A percentile compares a stretch with the other conserved stretches of the same genome.
Conservation (phyloP, 495 filamentous ascomycete species). For the Penicillium arizonense region DNA sequence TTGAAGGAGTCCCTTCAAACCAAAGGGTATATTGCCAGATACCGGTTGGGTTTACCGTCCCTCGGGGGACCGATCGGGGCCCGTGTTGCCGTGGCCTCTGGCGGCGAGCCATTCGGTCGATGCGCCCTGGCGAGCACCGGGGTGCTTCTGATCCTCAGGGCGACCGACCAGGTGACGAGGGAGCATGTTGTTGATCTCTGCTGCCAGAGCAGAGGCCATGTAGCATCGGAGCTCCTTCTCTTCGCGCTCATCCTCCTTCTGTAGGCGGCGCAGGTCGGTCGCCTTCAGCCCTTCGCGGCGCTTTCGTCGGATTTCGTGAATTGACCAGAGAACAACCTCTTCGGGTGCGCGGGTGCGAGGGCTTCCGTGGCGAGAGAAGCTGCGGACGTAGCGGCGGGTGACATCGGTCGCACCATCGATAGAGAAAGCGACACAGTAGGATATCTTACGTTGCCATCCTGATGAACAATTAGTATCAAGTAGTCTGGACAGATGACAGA, state of each 20-base stretch:
- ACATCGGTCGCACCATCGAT: slow-evolving; percentile 95
- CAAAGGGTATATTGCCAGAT: slow-evolving; percentile 1
- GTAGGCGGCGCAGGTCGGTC: slow-evolving; percentile 73
- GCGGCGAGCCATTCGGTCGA: slow-evolving; percentile 63
- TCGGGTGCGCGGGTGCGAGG: slow-evolving; percentile 76
- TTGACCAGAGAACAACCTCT: slow-evolving; percentile 83
- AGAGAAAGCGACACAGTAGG: slow-evolving; percentile 96
- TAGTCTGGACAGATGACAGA: too few species aligned
- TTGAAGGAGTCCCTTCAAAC: slow-evolving; percentile 3
- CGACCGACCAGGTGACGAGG: slow-evolving; percentile 36
- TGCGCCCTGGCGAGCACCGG: slow-evolving; percentile 56
- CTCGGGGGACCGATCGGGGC: slow-evolving; percentile 35
- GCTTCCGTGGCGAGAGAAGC: slow-evolving; percentile 65
- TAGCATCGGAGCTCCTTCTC: slow-evolving; percentile 78
- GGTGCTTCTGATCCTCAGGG: slow-evolving; percentile 40
- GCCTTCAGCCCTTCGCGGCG: slow-evolving; percentile 77
- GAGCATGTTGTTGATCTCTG: slow-evolving; percentile 55
- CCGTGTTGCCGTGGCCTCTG: slow-evolving; percentile 45
- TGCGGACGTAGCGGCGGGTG: slow-evolving; percentile 91
- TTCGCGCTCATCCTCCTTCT: slow-evolving; percentile 87
- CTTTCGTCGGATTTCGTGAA: slow-evolving; percentile 82
- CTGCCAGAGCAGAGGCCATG: slow-evolving; percentile 69
- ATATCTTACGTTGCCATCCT: slow-evolving; percentile 91
- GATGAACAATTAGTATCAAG: too few species aligned
- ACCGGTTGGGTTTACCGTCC: slow-evolving; percentile 28